These are phyloP conservation scores for Stagonosporopsis vannaccii DNA, from an alignment of 2,329 filamentous ascomycete species.

Conservation along the genomic window DNA sequence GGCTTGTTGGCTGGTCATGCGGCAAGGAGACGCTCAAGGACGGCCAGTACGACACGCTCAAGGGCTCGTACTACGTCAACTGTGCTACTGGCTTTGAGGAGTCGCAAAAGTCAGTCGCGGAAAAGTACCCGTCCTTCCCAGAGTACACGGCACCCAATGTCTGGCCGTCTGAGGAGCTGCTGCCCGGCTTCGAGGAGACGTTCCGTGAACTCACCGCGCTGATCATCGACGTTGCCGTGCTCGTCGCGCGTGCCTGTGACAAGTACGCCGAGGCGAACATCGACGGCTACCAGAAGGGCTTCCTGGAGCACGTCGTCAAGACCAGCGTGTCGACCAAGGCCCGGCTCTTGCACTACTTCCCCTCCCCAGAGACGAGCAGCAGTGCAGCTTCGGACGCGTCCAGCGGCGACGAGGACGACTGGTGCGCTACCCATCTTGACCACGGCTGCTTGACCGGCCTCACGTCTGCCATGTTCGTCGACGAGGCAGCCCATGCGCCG, in stretches of 20 bases:
- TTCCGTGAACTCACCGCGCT: constrained; percentile 80
- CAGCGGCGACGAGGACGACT: constrained; percentile 75
- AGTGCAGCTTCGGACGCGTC: constrained; percentile 21
- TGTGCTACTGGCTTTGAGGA: constrained; percentile 71
- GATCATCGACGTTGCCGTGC: constrained; percentile 86
- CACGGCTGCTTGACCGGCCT: constrained; percentile 93
- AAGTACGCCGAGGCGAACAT: constrained; percentile 82
- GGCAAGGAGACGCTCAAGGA: constrained; percentile 83
- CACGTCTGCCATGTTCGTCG: constrained; percentile 95
- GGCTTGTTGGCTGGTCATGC: constrained; percentile 76
- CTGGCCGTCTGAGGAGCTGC: constrained; percentile 74
- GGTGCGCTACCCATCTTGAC: constrained; percentile 91
- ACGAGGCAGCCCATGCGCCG: constrained; percentile 66
- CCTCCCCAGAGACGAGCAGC: constrained; percentile 50
- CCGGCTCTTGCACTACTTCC: constrained; percentile 91
- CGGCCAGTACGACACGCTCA: constrained; percentile 78
- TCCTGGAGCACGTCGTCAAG: constrained; percentile 85
- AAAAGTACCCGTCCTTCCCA: constrained; percentile 71
- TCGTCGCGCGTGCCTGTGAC: constrained; percentile 92
- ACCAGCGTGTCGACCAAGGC: constrained; percentile 91
- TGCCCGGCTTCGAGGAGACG: constrained; percentile 77
- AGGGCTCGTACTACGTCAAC: constrained; percentile 86
- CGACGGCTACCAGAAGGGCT: constrained; percentile 75
- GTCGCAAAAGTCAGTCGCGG: constrained; percentile 57
- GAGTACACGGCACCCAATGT: constrained; percentile 91